Evolutionary conservation across 768 basidiomycete species (phyloP).

Genomic region (Rhodocollybia butyracea): DNA sequence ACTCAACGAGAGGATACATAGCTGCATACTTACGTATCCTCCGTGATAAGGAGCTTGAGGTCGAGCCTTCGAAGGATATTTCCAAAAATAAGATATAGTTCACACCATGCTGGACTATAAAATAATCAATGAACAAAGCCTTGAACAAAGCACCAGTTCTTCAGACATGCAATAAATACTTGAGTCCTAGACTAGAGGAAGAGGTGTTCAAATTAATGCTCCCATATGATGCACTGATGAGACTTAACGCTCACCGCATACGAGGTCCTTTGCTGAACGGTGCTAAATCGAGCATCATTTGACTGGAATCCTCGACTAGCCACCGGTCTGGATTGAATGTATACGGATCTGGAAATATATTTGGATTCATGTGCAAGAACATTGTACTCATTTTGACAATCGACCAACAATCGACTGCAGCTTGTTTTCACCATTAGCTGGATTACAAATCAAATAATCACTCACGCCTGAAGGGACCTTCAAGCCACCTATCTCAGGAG

Average conservation of each 20-base stretch:
- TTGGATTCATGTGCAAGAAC: slow-evolving; percentile 35
- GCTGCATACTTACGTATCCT: slow-evolving; percentile 6
- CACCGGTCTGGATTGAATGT: slow-evolving; percentile 41
- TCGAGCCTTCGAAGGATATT: slow-evolving; percentile 6
- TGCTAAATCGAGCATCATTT: slow-evolving; percentile 34
- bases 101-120: slow-evolving; percentile 9
- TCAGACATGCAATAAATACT: not conserved
- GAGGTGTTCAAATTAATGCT: not conserved
- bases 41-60: not conserved
- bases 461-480: slow-evolving; percentile 37
- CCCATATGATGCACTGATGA: no score
- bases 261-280: slow-evolving; percentile 25
- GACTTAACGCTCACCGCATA: not conserved
- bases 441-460: not conserved
- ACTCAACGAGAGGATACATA: not conserved
- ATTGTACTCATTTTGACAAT: slow-evolving; percentile 37
- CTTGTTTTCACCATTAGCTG: no score
- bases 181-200: not conserved
- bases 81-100: slow-evolving; percentile 9
- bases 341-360: slow-evolving; percentile 37
- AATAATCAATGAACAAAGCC: no score
- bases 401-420: slow-evolving; percentile 9
- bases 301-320: slow-evolving; percentile 27
- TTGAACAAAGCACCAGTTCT: not conserved
- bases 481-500: slow-evolving; percentile 31